Evolutionary conservation across 495 filamentous ascomycete genomes (phyloP).

Genomic region (Lophiotrema nucula): DNA sequence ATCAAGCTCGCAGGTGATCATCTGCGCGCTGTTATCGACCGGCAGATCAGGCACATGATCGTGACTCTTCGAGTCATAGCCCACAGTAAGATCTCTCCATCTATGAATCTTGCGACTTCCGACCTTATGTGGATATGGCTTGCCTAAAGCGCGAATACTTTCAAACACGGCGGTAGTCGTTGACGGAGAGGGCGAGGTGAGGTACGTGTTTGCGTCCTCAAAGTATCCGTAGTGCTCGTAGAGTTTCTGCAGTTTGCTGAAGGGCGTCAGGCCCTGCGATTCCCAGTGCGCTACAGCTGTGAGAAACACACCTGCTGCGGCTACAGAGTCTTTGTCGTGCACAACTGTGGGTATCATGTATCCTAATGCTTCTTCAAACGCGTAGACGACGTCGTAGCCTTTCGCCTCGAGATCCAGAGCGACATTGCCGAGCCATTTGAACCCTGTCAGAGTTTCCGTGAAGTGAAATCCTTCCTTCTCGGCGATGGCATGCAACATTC

Average conservation of each 20-base stretch:
- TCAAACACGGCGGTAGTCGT: slow-evolving; percentile 56
- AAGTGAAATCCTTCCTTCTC: slow-evolving; percentile 55
- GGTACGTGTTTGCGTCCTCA: slow-evolving; percentile 66
- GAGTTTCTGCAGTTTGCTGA: slow-evolving; percentile 58
- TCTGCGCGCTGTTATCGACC: slow-evolving; percentile 59
- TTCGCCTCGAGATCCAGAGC: slow-evolving; percentile 34
- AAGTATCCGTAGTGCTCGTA: slow-evolving; percentile 64
- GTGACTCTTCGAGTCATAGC: slow-evolving; percentile 58
- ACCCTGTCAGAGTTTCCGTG: slow-evolving; percentile 68
- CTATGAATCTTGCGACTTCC: slow-evolving; percentile 54
- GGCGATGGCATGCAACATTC: slow-evolving; percentile 64
- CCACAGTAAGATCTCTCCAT: slow-evolving; percentile 69
- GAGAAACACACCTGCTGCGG: slow-evolving; percentile 65
- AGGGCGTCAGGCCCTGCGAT: slow-evolving; percentile 55
- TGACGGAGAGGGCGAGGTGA: slow-evolving; percentile 58
- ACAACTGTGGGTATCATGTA: slow-evolving; percentile 70
- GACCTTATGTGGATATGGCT: slow-evolving; percentile 46
- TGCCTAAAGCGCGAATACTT: slow-evolving; percentile 51
- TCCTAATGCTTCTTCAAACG: slow-evolving; percentile 72
- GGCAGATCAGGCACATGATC: slow-evolving; percentile 60
- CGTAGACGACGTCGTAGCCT: slow-evolving; percentile 57
- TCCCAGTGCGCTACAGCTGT: slow-evolving; percentile 56
- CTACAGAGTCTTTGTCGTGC: slow-evolving; percentile 70
- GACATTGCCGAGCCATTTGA: slow-evolving; percentile 66
- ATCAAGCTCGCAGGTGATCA: slow-evolving; percentile 70